Evolutionary conservation across 805 yeast species (phyloP).

Genomic region (Lipomyces lipofer): DNA sequence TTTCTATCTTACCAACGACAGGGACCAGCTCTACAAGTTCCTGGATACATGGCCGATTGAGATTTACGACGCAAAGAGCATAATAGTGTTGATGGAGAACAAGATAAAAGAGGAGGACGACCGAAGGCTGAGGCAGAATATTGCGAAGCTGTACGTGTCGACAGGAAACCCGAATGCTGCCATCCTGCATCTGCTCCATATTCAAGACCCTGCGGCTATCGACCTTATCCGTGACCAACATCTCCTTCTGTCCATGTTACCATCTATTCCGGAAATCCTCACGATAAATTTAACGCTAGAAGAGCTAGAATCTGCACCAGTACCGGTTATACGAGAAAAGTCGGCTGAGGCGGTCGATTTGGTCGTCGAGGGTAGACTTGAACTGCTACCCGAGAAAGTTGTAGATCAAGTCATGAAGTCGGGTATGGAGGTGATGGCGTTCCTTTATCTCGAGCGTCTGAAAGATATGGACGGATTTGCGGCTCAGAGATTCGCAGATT

Average conservation of each 20-base stretch:
- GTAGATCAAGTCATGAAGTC: conserved; percentile 41
- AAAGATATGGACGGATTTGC: conserved; percentile 56
- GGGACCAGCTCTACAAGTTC: conserved; percentile 45
- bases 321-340: conserved; percentile 44
- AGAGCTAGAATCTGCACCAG: conserved; percentile 46
- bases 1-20: conserved; percentile 47
- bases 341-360: conserved; percentile 52
- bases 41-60: conserved; percentile 59
- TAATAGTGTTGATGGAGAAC: conserved; percentile 52
- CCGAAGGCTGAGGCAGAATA: conserved; percentile 19
- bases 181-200: conserved; percentile 58
- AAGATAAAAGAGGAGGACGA: conserved; percentile 41
- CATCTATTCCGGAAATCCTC: conserved; percentile 41
- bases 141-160: conserved; percentile 52
- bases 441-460: conserved; percentile 65
- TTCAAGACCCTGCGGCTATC: conserved; percentile 57
- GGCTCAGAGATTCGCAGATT: conserved; percentile 61
- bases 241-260: conserved; percentile 39
- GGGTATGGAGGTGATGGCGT: conserved; percentile 50
- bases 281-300: conserved; percentile 39
- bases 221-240: conserved; percentile 63
- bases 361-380: conserved; percentile 64
- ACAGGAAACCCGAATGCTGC: conserved; percentile 63
- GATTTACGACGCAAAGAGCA: conserved; percentile 49
- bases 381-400: conserved; percentile 56